Evolutionary conservation across 768 basidiomycete species (phyloP), one percentile per base, ranked within the genome.

Genomic region (Galerina sulciceps): DNA sequence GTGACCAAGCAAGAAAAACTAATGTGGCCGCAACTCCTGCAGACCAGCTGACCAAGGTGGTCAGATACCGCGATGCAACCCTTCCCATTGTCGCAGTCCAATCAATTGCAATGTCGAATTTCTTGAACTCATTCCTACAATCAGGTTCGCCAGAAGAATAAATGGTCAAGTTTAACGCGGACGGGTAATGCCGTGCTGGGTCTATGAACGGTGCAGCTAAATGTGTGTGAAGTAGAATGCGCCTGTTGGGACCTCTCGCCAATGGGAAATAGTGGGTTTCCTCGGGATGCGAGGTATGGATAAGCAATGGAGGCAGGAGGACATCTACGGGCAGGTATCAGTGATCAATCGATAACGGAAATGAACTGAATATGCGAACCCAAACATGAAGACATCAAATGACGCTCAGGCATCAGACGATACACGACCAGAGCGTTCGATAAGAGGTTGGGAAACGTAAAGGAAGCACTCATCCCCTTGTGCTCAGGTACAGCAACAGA

Each of bases 261-360:
- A 90, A 75, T 31, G 86, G 82, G 69, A 83, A 85, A 63, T 90
- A 91, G 67, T 92, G 87, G 0, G 84, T 83, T 73, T 93, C 92
- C 10, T 79, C 72, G 1, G 76, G 67, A 49, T 81, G 75, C 0
- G 91, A 86, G 0, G 77, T 77, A 57, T 93, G 88, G 31, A 81
- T 73, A 11, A 94, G 74, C n/a, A 94, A 73, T 2, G 91, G 90
- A 5, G 84, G 75, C 40, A 93, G 74, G 6, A 86, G 67, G 1
- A 81, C 66, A 38, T 77, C 89, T 89, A 60, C 47, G 9, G 34
- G 55, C 56, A 60, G 46, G 17, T 5, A 34, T 67, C 10, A 65
- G 49, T 40, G 42, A 52, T 34, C 38, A 54, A 6, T 13, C 58
- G 37, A 47, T 23, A 37, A 50, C 10, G 53, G 36, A n/a, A 46